A percentile compares a stretch with the other conserved stretches of the same genome.
Evolutionary conservation across 768 basidiomycete species (phyloP).

Genomic region (Amanita polypyramis): DNA sequence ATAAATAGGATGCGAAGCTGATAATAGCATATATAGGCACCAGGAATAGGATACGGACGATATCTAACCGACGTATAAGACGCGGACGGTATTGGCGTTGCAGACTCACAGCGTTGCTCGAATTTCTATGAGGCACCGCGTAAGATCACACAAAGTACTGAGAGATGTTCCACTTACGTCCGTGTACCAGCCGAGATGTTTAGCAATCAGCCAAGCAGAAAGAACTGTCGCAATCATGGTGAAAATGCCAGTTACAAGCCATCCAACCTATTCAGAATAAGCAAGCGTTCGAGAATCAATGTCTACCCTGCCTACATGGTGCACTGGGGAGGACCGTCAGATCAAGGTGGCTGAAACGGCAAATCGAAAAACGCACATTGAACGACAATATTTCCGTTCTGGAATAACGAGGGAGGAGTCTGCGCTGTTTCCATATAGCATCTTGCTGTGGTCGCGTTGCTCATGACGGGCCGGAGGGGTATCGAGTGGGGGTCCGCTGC

Average conservation of each 20-base stretch:
- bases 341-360: neutral
- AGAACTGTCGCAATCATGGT: conserved; percentile 40
- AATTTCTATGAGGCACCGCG: conserved; percentile 36
- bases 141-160: neutral
- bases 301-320: conserved; percentile 35
- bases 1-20: conserved; percentile 59
- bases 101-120: conserved; percentile 51
- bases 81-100: neutral
- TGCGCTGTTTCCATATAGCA: conserved; percentile 33
- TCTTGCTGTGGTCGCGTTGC: conserved; percentile 7
- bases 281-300: neutral
- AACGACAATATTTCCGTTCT: conserved; percentile 50
- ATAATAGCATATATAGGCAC: conserved; percentile 66
- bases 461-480: neutral
- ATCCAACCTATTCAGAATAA: conserved; percentile 40
- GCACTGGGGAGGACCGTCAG: conserved; percentile 23
- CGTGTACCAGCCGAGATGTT: conserved; percentile 65
- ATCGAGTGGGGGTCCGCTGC: too few species aligned
- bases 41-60: conserved; percentile 69
- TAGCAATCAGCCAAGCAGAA: conserved; percentile 69
- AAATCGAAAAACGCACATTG: conserved; percentile 34
- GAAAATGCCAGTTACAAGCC: conserved; percentile 55
- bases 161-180: conserved; percentile 31
- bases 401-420: conserved; percentile 44
- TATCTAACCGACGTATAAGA: conserved; percentile 29